A percentile compares a stretch with the other conserved stretches of the same genome.
phyloP scores from a whole-genome alignment of 345 rosid genomes.

The Aethionema arabicum region DNA sequence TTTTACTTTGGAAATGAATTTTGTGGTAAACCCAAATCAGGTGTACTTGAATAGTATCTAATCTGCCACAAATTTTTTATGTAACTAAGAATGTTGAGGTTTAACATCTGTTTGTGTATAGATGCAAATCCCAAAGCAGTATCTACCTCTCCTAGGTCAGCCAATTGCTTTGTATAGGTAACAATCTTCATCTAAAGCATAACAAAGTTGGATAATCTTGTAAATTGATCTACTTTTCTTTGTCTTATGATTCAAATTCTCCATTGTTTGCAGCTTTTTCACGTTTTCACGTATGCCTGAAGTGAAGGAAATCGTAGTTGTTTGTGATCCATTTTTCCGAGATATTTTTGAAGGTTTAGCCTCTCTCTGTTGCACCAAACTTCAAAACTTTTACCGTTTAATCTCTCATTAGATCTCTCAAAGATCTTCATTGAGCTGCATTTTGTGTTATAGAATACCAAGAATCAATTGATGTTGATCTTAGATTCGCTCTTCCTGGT shows the following conservation, averaged over 20 bases:
- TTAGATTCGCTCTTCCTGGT: conserved; percentile 83
- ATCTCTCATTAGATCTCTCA: not conserved
- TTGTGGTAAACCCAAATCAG: too few relatives aligned
- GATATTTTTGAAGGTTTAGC: conserved; percentile 82
- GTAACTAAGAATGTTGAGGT: conserved; percentile 41
- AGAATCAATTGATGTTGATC: conserved; percentile 52
- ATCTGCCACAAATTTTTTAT: conserved; percentile 12
- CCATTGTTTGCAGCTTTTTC: conserved; percentile 55
- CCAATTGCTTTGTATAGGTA: conserved; percentile 97
- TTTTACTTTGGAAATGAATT: not conserved
- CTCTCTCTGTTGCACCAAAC: conserved; percentile 8
- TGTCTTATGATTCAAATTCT: not conserved
- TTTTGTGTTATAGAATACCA: conserved; percentile 47
- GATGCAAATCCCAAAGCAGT: conserved; percentile 98
- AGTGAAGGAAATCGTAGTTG: conserved; percentile 91
- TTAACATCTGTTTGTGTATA: conserved; percentile 49
- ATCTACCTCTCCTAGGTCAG: conserved; percentile 88
- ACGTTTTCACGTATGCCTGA: conserved; percentile 70
- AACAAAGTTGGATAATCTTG: not conserved
- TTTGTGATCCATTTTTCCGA: conserved; percentile 91
- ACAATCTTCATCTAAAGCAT: conserved; percentile 9
- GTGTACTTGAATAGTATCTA: conserved; percentile 19
- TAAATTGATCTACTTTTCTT: not conserved
- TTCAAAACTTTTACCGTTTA: too few relatives aligned
- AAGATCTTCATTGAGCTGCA: conserved; percentile 20